Conservation (phyloP, 352 stramenopile genomes). For the Globisporangium uncinulatum region DNA sequence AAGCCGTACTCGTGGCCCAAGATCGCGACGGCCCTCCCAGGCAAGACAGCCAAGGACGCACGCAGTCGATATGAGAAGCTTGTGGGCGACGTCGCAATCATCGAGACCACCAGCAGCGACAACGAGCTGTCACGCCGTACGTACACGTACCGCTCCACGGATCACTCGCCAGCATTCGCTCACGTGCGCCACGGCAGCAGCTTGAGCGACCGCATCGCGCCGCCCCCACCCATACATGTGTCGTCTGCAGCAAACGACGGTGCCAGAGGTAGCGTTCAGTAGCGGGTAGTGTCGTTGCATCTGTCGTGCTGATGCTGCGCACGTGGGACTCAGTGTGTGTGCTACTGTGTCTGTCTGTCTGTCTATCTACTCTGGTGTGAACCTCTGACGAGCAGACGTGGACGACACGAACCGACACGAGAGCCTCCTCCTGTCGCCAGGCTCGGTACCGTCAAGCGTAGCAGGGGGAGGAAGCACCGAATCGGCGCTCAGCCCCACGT, state of each 20-base stretch:
- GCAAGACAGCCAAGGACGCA: slow-evolving; percentile 73
- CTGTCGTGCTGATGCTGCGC: not conserved
- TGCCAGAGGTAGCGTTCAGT: slow-evolving; percentile 10
- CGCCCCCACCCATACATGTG: slow-evolving; percentile 64
- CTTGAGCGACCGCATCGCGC: slow-evolving; percentile 46
- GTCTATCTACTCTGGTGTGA: not conserved
- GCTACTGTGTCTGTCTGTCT: not conserved
- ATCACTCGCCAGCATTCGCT: not conserved
- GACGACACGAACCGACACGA: slow-evolving; percentile 1
- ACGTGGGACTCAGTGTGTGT: no score
- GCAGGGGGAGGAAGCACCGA: slow-evolving; percentile 7
- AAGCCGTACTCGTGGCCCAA: slow-evolving; percentile 78
- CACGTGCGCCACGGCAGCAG: not conserved
- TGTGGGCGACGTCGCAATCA: slow-evolving; percentile 60
- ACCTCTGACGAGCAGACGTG: not conserved
- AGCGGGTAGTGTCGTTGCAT: not conserved
- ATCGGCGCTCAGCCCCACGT: slow-evolving; percentile 68
- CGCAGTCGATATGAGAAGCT: slow-evolving; percentile 70
- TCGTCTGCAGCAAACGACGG: not conserved
- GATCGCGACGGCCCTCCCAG: slow-evolving; percentile 59
- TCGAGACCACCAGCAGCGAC: slow-evolving; percentile 30
- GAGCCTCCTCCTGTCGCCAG: slow-evolving; percentile 2
- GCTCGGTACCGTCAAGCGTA: slow-evolving; percentile 11
- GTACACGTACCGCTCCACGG: not conserved
- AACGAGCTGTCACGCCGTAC: slow-evolving; percentile 1